Base-by-base conservation (phyloP, 176 grass and related monocot genomes). In the Cenchrus fungigraminus region DNA sequence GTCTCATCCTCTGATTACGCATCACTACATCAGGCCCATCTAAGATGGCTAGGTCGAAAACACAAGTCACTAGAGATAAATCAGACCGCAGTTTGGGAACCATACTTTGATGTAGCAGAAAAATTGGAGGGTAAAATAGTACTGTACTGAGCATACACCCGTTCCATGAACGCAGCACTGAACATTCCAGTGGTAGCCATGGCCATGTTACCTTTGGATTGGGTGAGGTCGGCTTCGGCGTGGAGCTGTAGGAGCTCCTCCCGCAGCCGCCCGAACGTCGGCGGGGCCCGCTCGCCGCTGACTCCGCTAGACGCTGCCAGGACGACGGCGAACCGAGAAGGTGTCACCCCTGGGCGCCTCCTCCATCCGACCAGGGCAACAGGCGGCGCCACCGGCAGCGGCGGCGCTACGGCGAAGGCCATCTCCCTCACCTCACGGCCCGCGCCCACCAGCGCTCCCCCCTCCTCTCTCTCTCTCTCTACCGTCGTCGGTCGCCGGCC, bases 161-260 rank as follows among this genome's bases (percentile, higher is more conserved):
- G 28, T 37, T 12, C 68, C 28, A 59, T 9, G 40, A 54, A 59
- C 68, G 45, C 32, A 51, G 2, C 19, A 77, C 44, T 17, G 16
- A 84, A 25, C 4, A 82, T 49, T 8, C 3, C 5, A 49, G 46
- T 16, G 43, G 43, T 3, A 77, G 53, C 25, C 16, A 56, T 6
- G 46, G 53, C 25, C 16, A 56, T 6, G 46, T 85, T 85, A 95
- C 95, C 93, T 89, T 94, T 98, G 61, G 93, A 92, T 25, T 92
- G 85, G 77, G 91, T 94, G 64, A 89, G 78, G 79, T 95, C 89
- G 50, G 88, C 91, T 82, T 98, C 96, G 29, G 73, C 55, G 73
- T 92, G 93, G 85, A 98, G 91, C 62, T 94, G 89, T 29, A 95
- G 89, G 64, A 98, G 93, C 82, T 98, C 91, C 85, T 77, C 85